Evolutionary conservation across 768 basidiomycete species (phyloP), one percentile per base, ranked within the genome.

Genomic region (Neoboletus subvelutipes): DNA sequence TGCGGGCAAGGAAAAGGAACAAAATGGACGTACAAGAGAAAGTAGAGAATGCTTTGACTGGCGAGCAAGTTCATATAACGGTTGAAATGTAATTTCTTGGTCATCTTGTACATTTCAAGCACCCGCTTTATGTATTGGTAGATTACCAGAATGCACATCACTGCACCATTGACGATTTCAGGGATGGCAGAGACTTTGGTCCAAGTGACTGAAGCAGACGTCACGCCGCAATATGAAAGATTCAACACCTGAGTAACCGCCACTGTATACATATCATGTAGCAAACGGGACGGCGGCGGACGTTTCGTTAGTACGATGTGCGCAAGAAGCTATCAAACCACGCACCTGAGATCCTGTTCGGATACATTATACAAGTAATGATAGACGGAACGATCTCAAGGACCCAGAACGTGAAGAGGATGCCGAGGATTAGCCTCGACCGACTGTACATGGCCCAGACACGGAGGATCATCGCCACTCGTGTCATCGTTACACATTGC

Each of bases 381-480:
- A 54, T 4, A 17, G 39, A 20, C 20, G 28, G 20, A 11, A 65
- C 2, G 2, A 57, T 29, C 22, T 65, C 62, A 13, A 29, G 3
- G 2, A 15, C 4, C 12, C 54, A 65, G 20, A 61, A 37, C 1
- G 42, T 10, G 20, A 65, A 58, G 28, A 65, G 63, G 15, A 46
- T 20, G 1, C 49, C 36, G 22, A 64, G 55, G 5, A 64, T 29
- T 13, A 54, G 31, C 36, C 33, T 61, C 5, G 63, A 63, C 7
- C 22, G 42, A 12, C 11, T 4, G 28, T 63, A 61, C 34, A 63
- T 22, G 40, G 48, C 58, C 54, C 58, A 64, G 22, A 64, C 45
- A 34, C 58, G 63, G 11, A 65, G 52, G 26, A 64, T 54, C 62
- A 64, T 64, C 8, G 31, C 42, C 48, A 64, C 62, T 61, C 11